Evolutionary conservation across 1,139 yeast species (phyloP).

Genomic region (Candida labiduridarum): DNA sequence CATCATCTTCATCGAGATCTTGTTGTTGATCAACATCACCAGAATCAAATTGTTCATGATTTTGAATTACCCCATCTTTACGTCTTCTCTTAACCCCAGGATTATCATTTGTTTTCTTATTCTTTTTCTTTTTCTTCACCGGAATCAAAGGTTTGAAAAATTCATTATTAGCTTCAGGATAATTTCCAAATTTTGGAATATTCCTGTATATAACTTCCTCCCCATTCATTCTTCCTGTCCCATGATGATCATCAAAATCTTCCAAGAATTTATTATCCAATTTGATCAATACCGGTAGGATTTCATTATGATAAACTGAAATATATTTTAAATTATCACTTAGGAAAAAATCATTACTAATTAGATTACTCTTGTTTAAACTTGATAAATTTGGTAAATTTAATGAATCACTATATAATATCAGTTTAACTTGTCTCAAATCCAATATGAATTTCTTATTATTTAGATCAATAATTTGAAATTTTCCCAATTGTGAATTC

Average conservation of each 20-base stretch:
- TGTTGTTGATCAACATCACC: not conserved
- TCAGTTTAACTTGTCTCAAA: conserved; percentile 34
- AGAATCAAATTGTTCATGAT: not conserved
- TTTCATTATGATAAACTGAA: conserved; percentile 44
- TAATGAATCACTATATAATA: conserved; percentile 35
- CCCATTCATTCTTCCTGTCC: no score
- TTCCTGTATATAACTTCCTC: conserved; percentile 30
- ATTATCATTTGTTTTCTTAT: no score
- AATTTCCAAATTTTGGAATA: conserved; percentile 36
- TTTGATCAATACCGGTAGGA: conserved; percentile 34
- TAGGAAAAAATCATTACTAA: conserved; percentile 41
- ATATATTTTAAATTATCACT: conserved; percentile 39
- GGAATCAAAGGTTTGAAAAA: conserved; percentile 32
- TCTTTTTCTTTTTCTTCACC: conserved; percentile 16
- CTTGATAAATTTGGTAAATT: conserved; percentile 32
- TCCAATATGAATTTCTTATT: conserved; percentile 30
- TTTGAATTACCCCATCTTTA: not conserved
- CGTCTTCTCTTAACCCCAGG: not conserved
- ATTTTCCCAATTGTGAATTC: conserved; percentile 41
- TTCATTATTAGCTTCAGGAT: conserved; percentile 32
- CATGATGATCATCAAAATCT: conserved; percentile 20
- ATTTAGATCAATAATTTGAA: conserved; percentile 33
- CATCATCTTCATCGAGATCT: not conserved
- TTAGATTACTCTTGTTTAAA: conserved; percentile 38
- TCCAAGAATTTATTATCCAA: conserved; percentile 33